Evolutionary conservation across 495 filamentous ascomycete genomes (phyloP).

Genomic region (Elaphomyces granulatus): DNA sequence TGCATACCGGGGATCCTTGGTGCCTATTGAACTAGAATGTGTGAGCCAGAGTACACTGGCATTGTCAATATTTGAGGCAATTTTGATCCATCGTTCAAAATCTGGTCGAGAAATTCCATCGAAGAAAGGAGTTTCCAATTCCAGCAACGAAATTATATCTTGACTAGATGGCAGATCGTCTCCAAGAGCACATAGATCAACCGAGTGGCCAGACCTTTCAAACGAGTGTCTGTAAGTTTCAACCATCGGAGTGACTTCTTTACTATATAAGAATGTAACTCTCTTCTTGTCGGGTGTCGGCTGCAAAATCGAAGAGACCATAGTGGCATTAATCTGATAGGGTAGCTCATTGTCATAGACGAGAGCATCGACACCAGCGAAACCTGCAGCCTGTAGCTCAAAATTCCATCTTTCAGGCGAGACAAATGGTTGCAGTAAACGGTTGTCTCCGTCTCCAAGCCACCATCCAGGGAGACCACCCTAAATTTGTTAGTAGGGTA

Average conservation of each 20-base stretch:
- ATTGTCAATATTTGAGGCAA: too few species aligned
- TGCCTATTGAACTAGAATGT: background rate
- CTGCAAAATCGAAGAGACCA: slow-evolving; percentile 9
- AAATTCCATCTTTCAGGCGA: slow-evolving; percentile 18
- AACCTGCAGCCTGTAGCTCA: slow-evolving; percentile 20
- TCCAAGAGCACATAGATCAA: slow-evolving; percentile 11
- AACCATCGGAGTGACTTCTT: too few species aligned
- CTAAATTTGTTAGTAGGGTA: slow-evolving; percentile 7
- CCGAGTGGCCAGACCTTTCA: slow-evolving; percentile 10
- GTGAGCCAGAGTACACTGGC: slow-evolving; percentile 6
- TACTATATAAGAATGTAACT: slow-evolving; percentile 5
- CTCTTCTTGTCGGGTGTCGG: background rate
- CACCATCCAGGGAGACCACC: slow-evolving; percentile 18
- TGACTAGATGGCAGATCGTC: slow-evolving; percentile 10
- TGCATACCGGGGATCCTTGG: background rate
- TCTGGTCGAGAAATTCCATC: slow-evolving; percentile 1
- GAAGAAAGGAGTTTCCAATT: slow-evolving; percentile 21
- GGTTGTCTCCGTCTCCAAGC: slow-evolving; percentile 17
- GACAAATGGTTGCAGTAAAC: slow-evolving; percentile 17
- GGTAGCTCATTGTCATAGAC: slow-evolving; percentile 20
- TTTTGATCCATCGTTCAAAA: too few species aligned
- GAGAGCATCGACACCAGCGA: slow-evolving; percentile 18
- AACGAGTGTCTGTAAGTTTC: slow-evolving; percentile 6
- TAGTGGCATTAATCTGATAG: slow-evolving; percentile 19
- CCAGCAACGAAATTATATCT: slow-evolving; percentile 23